Evolutionary conservation across 257 asterid species (phyloP), one percentile per base, ranked within the genome.

Genomic region (Fraxinus quadrangulata): DNA sequence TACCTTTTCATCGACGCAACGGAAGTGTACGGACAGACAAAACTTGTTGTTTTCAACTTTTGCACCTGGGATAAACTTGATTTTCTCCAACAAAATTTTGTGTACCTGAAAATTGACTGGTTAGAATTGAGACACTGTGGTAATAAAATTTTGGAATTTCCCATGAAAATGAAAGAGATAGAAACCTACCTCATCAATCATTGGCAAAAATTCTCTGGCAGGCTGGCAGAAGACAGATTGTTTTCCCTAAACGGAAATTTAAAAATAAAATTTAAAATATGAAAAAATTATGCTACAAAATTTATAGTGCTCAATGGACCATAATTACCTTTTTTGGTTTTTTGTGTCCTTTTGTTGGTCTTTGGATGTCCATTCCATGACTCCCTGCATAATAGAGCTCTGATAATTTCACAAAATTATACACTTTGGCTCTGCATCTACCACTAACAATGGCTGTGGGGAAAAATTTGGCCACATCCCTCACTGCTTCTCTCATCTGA

Each of bases 291-390:
- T 26, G 28, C 49, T 69, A 68, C 77, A 73, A 33, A 69, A 11
- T 63, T 37, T 7, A 51, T 24, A 37, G 8, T 49, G 28, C 8
- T 67, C 1, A 14, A 16, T 14, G 70, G 33, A 51, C n/a, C 23
- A 10, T 45, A 80, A 86, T 87, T 45, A 91, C 97, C 76, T 88
- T 91, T 87, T 45, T 77, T 69, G 67, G 72, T 70, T 80, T 63
- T 63, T 54, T 75, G 2, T 75, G 84, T 70, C 93, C 93, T 82
- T 86, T 86, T 1, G 90, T 68, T 78, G 99, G 99, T 79, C 95
- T 97, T 78, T 88, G 87, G 56, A 94, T 94, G 90, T 94, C 99
- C 99, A 94, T 91, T 34, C 99, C 99, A 81, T 94, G 99, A 63
- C 99, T 94, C 21, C 99, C 99, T 68, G 99, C 99, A 47, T 94